phyloP scores from a whole-genome alignment of 352 stramenopile genomes.

The Phytophthora pistaciae region DNA sequence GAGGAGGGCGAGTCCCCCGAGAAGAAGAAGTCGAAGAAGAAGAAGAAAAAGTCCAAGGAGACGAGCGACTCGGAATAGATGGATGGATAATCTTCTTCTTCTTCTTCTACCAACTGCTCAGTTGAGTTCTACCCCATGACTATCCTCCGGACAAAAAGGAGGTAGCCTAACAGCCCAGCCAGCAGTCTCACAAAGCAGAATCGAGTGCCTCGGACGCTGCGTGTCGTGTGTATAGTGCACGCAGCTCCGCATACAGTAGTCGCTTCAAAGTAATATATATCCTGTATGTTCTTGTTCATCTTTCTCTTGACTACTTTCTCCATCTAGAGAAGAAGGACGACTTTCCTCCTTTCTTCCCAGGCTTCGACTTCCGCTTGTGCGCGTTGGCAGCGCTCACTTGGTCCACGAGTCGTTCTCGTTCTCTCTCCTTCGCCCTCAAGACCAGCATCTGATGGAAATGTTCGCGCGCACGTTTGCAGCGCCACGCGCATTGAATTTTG shows the following conservation, averaged over 20 bases:
- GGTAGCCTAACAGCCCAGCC: conserved; percentile 22
- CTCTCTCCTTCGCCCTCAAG: conserved; percentile 72
- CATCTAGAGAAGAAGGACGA: conserved; percentile 24
- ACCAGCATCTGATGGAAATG: conserved; percentile 66
- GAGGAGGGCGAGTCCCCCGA: conserved; percentile 72
- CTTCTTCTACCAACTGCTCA: conserved; percentile 4
- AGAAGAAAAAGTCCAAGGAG: conserved; percentile 87
- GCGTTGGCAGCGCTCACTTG: conserved; percentile 31
- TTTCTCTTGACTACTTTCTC: conserved; percentile 1
- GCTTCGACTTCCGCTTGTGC: conserved; percentile 16
- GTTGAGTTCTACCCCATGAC: conserved; percentile 35
- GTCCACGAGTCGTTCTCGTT: conserved; percentile 52
- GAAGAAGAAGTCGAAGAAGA: conserved; percentile 92
- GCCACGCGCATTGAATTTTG: conserved; percentile 82
- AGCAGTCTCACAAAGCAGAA: conserved; percentile 21
- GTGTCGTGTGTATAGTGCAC: conserved; percentile 1
- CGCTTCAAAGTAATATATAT: conserved; percentile 45
- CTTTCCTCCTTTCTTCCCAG: conserved; percentile 11
- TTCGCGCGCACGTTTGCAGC: conserved; percentile 67
- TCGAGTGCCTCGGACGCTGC: conserved; percentile 18
- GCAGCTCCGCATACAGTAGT: conserved; percentile 15
- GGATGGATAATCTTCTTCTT: neutral
- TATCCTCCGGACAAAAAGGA: conserved; percentile 38
- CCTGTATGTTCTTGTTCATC: conserved; percentile 31
- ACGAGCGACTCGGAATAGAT: conserved; percentile 79